Evolutionary conservation across 1,139 yeast species (phyloP), one percentile per base, ranked within the genome.

Genomic region (Saccharomyces pastorianus): DNA sequence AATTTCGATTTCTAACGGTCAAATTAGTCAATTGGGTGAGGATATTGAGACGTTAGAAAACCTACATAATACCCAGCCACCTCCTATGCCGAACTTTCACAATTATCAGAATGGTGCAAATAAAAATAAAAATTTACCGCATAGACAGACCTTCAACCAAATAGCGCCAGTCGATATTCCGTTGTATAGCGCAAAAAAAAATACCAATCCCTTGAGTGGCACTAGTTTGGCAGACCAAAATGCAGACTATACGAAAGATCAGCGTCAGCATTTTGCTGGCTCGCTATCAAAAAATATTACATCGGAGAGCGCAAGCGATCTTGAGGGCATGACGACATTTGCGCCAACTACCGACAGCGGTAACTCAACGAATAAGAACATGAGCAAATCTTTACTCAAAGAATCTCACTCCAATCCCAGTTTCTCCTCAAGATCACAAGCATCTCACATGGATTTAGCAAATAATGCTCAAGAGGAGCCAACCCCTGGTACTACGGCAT

Each of bases 1-100:
- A 64, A 82, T 85, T 7, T 85, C 91, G 47, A 85, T 85, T 54
- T 84, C 90, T 6, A 85, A 85, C 70, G 93, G 93, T 63, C 93
- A 85, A 66, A 85, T 85, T 61, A 86, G 90, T 50, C 91, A 85
- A 64, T 73, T 82, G n/a, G 68, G 68, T 14, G 74, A 72, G 31
- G 74, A 71, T 52, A 57, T 68, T 1, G 66, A 64, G 38, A 60
- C 63, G 4, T 64, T 66, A 11, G 70, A 66, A 47, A 64, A 64
- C 50, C 52, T 66, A 2, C 69, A 70, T 51, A 69, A 69, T 53
- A 63, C 67, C 1, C 73, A 70, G 51, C 72, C 73, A 5, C 73
- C 73, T 9, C 72, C 73, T 5, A 56, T 69, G 60, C 68, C 73
- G 53, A 57, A 53, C n/a, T 32, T 38, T 17, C 25, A 38, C 42